Evolutionary conservation across 805 yeast species (phyloP), one percentile per base, ranked within the genome.

Genomic region (Zygotorulaspora danielsina): DNA sequence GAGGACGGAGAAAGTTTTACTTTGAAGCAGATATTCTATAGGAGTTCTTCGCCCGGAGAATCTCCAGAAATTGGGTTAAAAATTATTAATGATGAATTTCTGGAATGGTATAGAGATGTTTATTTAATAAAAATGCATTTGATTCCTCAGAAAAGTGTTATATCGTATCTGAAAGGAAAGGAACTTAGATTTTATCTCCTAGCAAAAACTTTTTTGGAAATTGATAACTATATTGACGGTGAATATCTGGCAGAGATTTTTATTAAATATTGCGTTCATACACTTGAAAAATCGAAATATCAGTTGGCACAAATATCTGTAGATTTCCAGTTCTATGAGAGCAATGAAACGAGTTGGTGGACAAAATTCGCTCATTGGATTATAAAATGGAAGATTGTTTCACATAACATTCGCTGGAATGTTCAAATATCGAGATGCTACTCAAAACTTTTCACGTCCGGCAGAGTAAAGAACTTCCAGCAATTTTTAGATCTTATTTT

Each of bases 371-470:
- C 68, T 1, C 38, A 53, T 13, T 67, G 71, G 70, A 42, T 67
- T 6, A 48, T 55, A 6, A 59, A 54, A 39, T 62, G 69, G 55
- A 61, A 63, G 41, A 45, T 67, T 8, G 57, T 66, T 1, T 65
- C 70, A 19, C 63, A 65, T 36, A 67, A 67, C 36, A 57, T 67
- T 10, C 63, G 65, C 13, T 67, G 71, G 71, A 55, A 62, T 22
- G 54, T 67, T 4, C 57, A 62, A 33, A 49, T 67, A 2, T 52
- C 61, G 19, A 58, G 71, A 41, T 49, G 53, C 32, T 67, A 55
- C 27, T 31, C 63, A 0, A 42, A 51, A 6, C 45, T 66, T 24
- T 56, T 42, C 30, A 27, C 39, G 5, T 6, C 39, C 0, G 50
- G 52, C 0, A 41, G 36, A n/a, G 59, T 64, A 2, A 7, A 27